Evolutionary conservation across 345 rosid genomes (phyloP).

Genomic region (Rubroshorea leprosula): DNA sequence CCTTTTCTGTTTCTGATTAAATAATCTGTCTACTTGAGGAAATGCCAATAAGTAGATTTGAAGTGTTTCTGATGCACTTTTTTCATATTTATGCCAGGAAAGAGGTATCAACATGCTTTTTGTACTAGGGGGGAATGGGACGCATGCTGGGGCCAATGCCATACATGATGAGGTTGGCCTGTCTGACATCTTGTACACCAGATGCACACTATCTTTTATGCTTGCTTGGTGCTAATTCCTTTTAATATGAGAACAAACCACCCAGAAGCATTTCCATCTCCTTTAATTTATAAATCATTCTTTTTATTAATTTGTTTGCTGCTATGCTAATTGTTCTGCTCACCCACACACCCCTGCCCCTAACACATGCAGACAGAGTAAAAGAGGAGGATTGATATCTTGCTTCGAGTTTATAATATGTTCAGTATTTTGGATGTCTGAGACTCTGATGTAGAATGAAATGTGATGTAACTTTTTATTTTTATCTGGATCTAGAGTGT

Average conservation of each 20-base stretch:
- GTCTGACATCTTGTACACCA: not conserved
- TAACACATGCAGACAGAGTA: too few species aligned
- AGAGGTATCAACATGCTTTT: conserved; percentile 99
- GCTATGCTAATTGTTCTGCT: too few species aligned
- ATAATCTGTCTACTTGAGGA: conserved; percentile 1
- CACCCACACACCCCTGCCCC: too few species aligned
- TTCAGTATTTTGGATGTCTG: too few species aligned
- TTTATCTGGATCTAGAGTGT: not conserved
- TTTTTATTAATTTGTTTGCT: too few species aligned
- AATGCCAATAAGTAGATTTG: not conserved
- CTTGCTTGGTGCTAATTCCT: conserved; percentile 1
- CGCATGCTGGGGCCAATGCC: conserved; percentile 98
- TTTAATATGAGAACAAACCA: not conserved
- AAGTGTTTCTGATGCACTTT: conserved; percentile 10
- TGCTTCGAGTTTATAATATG: too few species aligned
- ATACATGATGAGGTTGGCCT: conserved; percentile 81
- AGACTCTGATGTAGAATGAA: not conserved
- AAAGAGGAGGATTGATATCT: too few species aligned
- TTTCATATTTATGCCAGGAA: conserved; percentile 44
- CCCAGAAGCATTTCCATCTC: not conserved
- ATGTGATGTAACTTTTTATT: too few species aligned
- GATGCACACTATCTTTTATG: not conserved
- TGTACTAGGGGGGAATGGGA: conserved; percentile 94
- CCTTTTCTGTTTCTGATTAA: not conserved
- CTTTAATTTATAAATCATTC: not conserved